Base-by-base conservation (phyloP, 2,329 filamentous ascomycete genomes). In the Calonectria henricotiae region DNA sequence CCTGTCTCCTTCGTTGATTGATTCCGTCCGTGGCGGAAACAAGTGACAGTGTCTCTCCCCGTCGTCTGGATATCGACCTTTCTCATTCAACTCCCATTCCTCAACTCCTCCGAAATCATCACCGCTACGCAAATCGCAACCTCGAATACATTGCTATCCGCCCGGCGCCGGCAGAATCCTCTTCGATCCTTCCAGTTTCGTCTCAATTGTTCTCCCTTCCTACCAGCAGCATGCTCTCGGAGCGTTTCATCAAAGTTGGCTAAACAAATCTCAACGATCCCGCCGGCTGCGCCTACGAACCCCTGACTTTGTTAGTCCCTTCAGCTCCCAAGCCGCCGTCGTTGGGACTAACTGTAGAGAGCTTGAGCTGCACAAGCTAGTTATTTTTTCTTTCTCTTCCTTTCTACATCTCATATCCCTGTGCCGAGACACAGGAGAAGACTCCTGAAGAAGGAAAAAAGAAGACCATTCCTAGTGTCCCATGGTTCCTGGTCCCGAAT, bases 31-130 rank as follows among this genome's bases (percentile, higher is more conserved):
- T 35, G 62, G 62, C 49, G 51, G 51, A 39, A 39, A n/a, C 35
- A 46, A 54, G 37, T 44, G 37, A 30, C 44, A 55, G 39, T 55
- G 68, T 37, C 35, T 37, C 35, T 37, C 35, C 35, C 35, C 70
- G 71, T 67, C 70, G 67, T 68, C 72, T 73, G 47, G 62, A 30
- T 62, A 58, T 66, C 63, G 63, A 70, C 63, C 25, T 63, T n/a
- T 43, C 44, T 66, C 54, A 66, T 66, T 61, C 54, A 44, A 39
- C 30, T 62, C 30, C 15, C 44, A 47, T 43, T 51, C 66, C 65
- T 65, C 30, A 63, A 37, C 60, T 44, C 49, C n/a, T n/a, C 49
- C 46, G 30, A n/a, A 61, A 43, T 20, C 41, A 27, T 25, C 41
- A 32, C 58, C 55, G 15, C 2, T 39, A 11, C 20, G 32, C 35